These are phyloP conservation scores for Aspergillus sp. DNA, from an alignment of 2,329 filamentous ascomycete species.

Conservation along the genomic window DNA sequence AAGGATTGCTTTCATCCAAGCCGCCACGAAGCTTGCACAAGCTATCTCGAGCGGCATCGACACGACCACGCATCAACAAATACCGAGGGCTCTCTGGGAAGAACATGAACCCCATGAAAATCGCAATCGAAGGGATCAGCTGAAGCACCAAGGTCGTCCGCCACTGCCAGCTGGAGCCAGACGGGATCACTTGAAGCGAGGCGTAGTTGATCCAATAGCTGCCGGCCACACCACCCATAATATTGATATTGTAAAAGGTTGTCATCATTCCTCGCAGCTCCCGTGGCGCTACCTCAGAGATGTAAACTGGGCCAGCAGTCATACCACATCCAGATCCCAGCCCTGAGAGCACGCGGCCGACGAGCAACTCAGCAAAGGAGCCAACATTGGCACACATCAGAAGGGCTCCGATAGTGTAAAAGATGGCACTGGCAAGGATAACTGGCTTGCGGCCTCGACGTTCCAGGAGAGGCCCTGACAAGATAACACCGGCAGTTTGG, in stretches of 20 bases:
- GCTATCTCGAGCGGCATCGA: constrained; percentile 22
- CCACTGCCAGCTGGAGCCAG: constrained; percentile 21
- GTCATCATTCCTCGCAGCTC: constrained; percentile 57
- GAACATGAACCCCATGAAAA: constrained; percentile 22
- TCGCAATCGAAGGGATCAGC: constrained; percentile 19
- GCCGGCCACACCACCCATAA: constrained; percentile 21
- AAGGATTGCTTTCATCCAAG: constrained; percentile 15
- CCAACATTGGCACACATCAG: constrained; percentile 22
- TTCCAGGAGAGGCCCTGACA: constrained; percentile 19
- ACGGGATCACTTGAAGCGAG: constrained; percentile 13
- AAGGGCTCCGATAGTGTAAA: constrained; percentile 21
- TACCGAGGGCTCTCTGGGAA: constrained; percentile 28
- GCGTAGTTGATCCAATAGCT: constrained; percentile 25
- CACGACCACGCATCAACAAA: constrained; percentile 25
- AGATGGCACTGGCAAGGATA: constrained; percentile 17
- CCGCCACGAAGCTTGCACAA: constrained; percentile 20
- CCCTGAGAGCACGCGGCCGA: constrained; percentile 19
- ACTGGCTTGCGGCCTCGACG: constrained; percentile 21
- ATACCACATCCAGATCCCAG: constrained; percentile 20
- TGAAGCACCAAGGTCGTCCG: constrained; percentile 18
- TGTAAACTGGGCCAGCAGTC: constrained; percentile 71
- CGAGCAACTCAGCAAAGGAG: constrained; percentile 17
- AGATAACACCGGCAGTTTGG: constrained; percentile 17
- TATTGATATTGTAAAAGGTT: constrained; percentile 23
- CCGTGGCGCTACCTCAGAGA: constrained; percentile 78